Evolutionary conservation across 345 rosid species (phyloP).

Genomic region (Lepidium aucheri): DNA sequence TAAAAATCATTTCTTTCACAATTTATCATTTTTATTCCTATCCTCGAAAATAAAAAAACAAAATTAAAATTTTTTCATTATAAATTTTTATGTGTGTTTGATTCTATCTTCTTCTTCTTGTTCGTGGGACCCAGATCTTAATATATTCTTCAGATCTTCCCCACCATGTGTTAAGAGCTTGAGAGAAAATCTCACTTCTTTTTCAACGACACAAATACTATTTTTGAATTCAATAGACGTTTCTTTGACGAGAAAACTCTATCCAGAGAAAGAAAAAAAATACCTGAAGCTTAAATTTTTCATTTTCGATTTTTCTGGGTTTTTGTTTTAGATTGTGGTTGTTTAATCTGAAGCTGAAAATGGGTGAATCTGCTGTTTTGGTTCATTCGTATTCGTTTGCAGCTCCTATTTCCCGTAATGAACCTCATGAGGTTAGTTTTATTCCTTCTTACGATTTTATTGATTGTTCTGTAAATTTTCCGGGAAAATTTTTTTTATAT

Average conservation of each 20-base stretch:
- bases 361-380: slow-evolving; percentile 84
- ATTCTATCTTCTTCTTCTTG: slow-evolving; percentile 15
- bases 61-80: background rate
- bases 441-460: background rate
- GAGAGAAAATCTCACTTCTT: slow-evolving; percentile 14
- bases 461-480: background rate
- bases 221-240: slow-evolving; percentile 19
- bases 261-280: background rate
- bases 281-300: background rate
- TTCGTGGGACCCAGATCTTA: slow-evolving; percentile 29
- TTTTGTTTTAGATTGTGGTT: background rate
- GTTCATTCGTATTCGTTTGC: slow-evolving; percentile 71
- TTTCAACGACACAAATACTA: slow-evolving; percentile 20
- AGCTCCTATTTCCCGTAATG: slow-evolving; percentile 43
- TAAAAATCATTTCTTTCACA: background rate
- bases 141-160: slow-evolving; percentile 18
- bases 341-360: slow-evolving; percentile 21
- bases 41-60: slow-evolving; percentile 1
- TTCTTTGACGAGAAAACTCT: slow-evolving; percentile 12
- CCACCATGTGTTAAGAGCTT: slow-evolving; percentile 16
- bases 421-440: slow-evolving; percentile 53
- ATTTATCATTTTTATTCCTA: slow-evolving; percentile 5
- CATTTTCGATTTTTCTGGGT: background rate
- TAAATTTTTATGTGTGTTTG: background rate
- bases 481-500: background rate